Conservation (phyloP, 495 filamentous ascomycete species). For the Jackrogersella multiformis region DNA sequence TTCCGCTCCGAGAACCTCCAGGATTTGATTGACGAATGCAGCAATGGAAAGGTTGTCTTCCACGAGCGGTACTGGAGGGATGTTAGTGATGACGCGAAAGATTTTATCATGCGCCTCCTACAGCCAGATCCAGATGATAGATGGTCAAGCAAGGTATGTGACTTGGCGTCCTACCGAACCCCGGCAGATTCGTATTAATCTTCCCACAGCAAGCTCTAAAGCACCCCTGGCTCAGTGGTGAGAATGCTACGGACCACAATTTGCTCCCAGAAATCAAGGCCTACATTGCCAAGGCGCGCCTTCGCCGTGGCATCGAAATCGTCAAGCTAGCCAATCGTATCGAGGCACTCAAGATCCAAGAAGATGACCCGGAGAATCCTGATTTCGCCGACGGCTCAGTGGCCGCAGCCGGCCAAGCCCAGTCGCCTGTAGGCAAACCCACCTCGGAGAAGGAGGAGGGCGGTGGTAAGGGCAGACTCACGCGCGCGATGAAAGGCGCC, state of each 20-base stretch:
- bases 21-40: constrained; percentile 96
- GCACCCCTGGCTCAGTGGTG: constrained; percentile 90
- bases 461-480: constrained; percentile 72
- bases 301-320: constrained; percentile 93
- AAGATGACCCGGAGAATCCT: constrained; percentile 78
- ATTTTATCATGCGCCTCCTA: constrained; percentile 86
- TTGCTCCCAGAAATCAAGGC: constrained; percentile 96
- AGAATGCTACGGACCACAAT: constrained; percentile 92
- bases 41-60: constrained; percentile 88
- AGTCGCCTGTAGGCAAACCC: constrained; percentile 33
- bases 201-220: constrained; percentile 72
- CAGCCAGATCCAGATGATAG: constrained; percentile 81
- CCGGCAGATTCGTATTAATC: constrained; percentile 22
- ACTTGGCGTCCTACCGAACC: background rate
- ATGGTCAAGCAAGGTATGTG: constrained; percentile 75
- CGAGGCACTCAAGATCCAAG: constrained; percentile 94
- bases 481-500: constrained; percentile 81
- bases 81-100: constrained; percentile 94
- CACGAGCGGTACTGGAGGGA: constrained; percentile 99
- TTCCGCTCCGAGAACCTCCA: constrained; percentile 94
- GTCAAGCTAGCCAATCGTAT: constrained; percentile 98
- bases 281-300: constrained; percentile 88
- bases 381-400: constrained; percentile 70
- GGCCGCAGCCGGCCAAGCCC: constrained; percentile 60
- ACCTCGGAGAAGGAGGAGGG: constrained; percentile 29